These are phyloP conservation scores for Gossypium raimondii DNA, from an alignment of 345 rosid species.

Conservation along the genomic window DNA sequence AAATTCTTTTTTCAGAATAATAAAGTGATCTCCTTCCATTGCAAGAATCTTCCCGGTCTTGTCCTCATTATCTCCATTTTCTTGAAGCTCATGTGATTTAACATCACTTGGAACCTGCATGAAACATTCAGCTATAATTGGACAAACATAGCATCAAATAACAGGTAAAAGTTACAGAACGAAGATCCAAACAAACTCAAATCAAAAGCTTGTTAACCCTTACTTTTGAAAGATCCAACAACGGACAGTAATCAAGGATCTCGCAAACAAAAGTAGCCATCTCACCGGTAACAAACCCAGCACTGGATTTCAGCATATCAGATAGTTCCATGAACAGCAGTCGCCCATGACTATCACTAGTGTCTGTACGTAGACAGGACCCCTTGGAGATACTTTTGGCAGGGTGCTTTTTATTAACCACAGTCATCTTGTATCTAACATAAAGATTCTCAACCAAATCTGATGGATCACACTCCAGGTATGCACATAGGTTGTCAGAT, in stretches of 20 bases:
- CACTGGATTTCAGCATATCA: not conserved
- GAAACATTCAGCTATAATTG: not conserved
- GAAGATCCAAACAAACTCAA: not conserved
- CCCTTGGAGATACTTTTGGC: not conserved
- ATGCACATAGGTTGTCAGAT: not conserved
- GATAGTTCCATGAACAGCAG: not conserved
- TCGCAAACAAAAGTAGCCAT: constrained; percentile 7
- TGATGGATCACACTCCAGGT: not conserved
- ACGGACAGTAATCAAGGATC: not conserved
- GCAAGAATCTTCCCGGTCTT: not conserved
- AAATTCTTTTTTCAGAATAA: not conserved
- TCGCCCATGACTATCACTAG: not conserved
- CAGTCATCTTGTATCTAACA: not conserved
- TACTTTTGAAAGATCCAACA: not conserved
- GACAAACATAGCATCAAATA: not conserved
- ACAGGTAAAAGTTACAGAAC: not conserved
- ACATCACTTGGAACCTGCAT: not conserved
- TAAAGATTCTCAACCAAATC: not conserved
- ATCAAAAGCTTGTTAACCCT: not conserved
- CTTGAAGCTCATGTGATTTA: not conserved
- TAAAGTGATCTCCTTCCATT: not conserved
- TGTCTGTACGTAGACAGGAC: not conserved
- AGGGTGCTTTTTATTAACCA: not conserved
- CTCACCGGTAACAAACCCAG: not conserved
- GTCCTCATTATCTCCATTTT: not conserved